These are phyloP conservation scores for Salvia rosmarinus DNA, from an alignment of 257 asterid species.

Conservation along the genomic window DNA sequence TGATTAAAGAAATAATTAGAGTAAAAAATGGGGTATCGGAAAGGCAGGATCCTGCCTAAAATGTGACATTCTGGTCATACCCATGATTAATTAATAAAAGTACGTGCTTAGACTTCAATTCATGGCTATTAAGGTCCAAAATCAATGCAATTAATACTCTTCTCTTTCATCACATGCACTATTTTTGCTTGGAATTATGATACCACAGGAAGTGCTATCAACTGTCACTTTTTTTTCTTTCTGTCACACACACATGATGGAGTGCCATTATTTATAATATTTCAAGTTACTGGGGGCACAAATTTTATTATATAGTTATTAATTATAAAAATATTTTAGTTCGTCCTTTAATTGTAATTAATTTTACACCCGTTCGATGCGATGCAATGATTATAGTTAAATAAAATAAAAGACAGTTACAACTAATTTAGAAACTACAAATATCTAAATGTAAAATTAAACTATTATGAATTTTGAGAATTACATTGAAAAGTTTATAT, in stretches of 20 bases:
- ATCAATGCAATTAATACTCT: slow-evolving; percentile 15
- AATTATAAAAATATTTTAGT: too few relatives aligned
- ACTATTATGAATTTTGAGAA: too few relatives aligned
- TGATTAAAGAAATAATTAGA: slow-evolving; percentile 3
- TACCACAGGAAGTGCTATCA: slow-evolving; percentile 25
- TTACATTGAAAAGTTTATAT: too few relatives aligned
- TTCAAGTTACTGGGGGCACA: neutral
- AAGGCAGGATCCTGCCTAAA: slow-evolving; percentile 58
- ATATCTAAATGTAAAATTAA: too few relatives aligned
- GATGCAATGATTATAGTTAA: too few relatives aligned
- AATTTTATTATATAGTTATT: too few relatives aligned
- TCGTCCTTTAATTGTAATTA: too few relatives aligned
- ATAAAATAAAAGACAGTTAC: too few relatives aligned
- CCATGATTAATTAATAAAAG: slow-evolving; percentile 44
- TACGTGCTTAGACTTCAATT: slow-evolving; percentile 42
- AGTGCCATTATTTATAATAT: neutral
- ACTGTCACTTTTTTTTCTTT: neutral
- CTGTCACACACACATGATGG: neutral
- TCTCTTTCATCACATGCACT: slow-evolving; percentile 48
- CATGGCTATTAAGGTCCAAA: slow-evolving; percentile 40
- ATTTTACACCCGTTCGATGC: too few relatives aligned
- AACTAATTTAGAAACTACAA: too few relatives aligned
- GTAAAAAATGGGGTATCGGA: slow-evolving; percentile 46
- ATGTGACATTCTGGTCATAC: slow-evolving; percentile 45
- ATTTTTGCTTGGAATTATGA: slow-evolving; percentile 37